Evolutionary conservation across 2,329 filamentous ascomycete genomes (phyloP).

Genomic region (Paracoccidioides lutzii): DNA sequence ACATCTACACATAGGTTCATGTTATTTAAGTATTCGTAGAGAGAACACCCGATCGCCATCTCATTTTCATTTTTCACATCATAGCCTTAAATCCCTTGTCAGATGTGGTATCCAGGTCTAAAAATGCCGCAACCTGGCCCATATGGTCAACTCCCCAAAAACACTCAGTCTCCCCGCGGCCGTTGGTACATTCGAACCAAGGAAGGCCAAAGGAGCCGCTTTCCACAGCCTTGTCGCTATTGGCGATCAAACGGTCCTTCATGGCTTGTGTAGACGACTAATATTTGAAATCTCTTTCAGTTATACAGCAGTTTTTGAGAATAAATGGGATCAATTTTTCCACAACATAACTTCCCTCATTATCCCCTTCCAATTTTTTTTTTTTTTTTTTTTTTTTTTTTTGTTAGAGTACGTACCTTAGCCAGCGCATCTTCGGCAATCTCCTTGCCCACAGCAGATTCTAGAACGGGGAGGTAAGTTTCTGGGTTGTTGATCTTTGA

Average conservation of each 20-base stretch:
- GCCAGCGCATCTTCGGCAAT: slow-evolving; percentile 31
- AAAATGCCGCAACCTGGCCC: slow-evolving; percentile 40
- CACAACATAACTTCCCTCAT: no score
- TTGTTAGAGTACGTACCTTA: slow-evolving; percentile 19
- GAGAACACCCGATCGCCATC: not conserved
- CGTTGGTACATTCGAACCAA: slow-evolving; percentile 46
- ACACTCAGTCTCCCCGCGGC: slow-evolving; percentile 39
- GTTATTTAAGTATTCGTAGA: not conserved
- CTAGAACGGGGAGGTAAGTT: slow-evolving; percentile 34
- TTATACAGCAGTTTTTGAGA: not conserved
- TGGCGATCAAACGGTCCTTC: slow-evolving; percentile 36
- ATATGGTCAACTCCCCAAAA: slow-evolving; percentile 52
- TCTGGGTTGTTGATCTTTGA: slow-evolving; percentile 33
- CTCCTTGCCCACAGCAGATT: slow-evolving; percentile 33
- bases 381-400: not conserved
- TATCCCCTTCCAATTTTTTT: not conserved
- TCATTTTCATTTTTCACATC: not conserved
- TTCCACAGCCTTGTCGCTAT: slow-evolving; percentile 40
- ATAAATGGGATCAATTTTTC: no score
- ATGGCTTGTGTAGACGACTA: slow-evolving; percentile 24
- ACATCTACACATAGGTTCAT: not conserved
- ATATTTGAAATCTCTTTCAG: not conserved
- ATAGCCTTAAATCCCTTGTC: slow-evolving; percentile 20
- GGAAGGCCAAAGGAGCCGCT: slow-evolving; percentile 49
- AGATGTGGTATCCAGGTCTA: slow-evolving; percentile 35